Evolutionary conservation across 2,329 filamentous ascomycete genomes (phyloP), one percentile per base, ranked within the genome.

Genomic region (Rhinocladiella mackenziei): DNA sequence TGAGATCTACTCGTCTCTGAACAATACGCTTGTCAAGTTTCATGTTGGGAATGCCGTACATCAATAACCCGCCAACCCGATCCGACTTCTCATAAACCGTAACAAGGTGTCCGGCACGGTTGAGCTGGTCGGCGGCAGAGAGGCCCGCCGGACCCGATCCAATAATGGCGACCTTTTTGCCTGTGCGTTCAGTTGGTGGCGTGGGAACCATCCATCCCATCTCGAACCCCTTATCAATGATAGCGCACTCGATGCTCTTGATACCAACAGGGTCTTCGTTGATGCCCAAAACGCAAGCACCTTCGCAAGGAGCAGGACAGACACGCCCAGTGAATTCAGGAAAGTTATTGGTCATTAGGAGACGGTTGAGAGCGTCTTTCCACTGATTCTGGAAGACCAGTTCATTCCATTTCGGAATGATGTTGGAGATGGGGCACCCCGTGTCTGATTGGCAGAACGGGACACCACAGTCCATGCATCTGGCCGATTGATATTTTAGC

Each of bases 31-130:
- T 97, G 73, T 97, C 91, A 30, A 97, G 84, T 75, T 97, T 97
- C 91, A 97, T 97, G 75, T 97, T 97, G 56, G 91, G 91, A 57
- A 97, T 97, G 57, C 91, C 91, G 63, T 97, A 96, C 91, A 96
- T 96, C 60, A 97, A 79, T 43, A 97, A 76, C 66, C 91, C 91
- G 69, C 91, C 91, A 45, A 84, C 73, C 55, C 91, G 87, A 63
- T 97, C 91, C 48, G 89, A 81, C 54, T 91, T 87, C 76, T 97
- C 91, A 62, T 92, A 96, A 13, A 97, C 80, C 9, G 88, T 95
- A 42, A 96, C 88, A 3, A 64, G 71, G 70, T 97, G 91, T 19
- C 91, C 91, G 58, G 86, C 87, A 59, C 84, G 85, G 78, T 97
- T 97, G 56, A 97, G 80, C 69, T 96, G 91, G 63, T 97, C 91